Evolutionary conservation across 1,139 yeast genomes (phyloP).

Genomic region (Yamadazyma dendronema): DNA sequence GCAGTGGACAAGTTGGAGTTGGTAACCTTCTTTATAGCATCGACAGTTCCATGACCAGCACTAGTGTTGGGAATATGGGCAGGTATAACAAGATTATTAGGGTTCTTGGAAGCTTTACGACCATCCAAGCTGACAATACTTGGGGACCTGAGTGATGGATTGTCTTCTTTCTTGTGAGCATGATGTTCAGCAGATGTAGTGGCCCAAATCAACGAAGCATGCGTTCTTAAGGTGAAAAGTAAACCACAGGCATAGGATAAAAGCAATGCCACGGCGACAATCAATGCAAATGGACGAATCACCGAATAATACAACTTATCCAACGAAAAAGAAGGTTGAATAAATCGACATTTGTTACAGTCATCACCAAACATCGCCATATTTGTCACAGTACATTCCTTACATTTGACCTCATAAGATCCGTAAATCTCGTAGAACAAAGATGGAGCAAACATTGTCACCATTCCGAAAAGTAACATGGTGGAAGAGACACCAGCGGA

Average conservation of each 20-base stretch:
- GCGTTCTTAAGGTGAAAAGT: slow-evolving; percentile 91
- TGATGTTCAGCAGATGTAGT: slow-evolving; percentile 39
- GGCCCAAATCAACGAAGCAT: slow-evolving; percentile 96
- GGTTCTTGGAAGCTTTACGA: slow-evolving; percentile 9
- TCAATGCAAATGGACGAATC: slow-evolving; percentile 75
- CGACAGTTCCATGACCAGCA: slow-evolving; percentile 1
- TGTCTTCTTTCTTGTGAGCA: slow-evolving; percentile 11
- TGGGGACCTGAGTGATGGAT: slow-evolving; percentile 15
- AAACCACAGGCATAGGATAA: slow-evolving; percentile 87
- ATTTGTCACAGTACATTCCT: slow-evolving; percentile 32
- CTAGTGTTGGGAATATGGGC: background rate
- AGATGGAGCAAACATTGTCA: slow-evolving; percentile 93
- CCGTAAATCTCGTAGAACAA: slow-evolving; percentile 89
- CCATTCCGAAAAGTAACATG: slow-evolving; percentile 86
- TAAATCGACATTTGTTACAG: slow-evolving; percentile 74
- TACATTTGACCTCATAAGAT: slow-evolving; percentile 75
- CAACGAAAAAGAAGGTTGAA: slow-evolving; percentile 69
- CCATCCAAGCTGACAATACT: slow-evolving; percentile 29
- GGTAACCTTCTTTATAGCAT: slow-evolving; percentile 3
- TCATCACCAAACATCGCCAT: slow-evolving; percentile 23
- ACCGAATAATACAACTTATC: slow-evolving; percentile 64
- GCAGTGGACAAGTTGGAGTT: slow-evolving; percentile 11
- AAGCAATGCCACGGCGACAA: slow-evolving; percentile 79
- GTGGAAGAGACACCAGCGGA: slow-evolving; percentile 98
- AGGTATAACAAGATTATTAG: slow-evolving; percentile 1